These are phyloP conservation scores for Alternaria arbusti DNA, from an alignment of 2,329 filamentous ascomycete genomes.

Conservation along the genomic window DNA sequence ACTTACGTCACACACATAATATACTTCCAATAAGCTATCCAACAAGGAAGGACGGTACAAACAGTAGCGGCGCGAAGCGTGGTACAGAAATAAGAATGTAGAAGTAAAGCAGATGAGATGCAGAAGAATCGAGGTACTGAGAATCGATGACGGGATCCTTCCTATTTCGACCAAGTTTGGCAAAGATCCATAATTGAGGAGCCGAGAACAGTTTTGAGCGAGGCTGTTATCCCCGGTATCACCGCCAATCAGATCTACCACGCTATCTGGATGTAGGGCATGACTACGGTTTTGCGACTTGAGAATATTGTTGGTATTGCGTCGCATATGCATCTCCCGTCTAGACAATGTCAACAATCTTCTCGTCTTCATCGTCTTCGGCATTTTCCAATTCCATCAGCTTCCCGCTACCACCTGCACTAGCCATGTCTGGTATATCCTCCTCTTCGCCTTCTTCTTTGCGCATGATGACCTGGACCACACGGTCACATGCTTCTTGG, in stretches of 20 bases:
- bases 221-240: conserved; percentile 17
- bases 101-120: neutral
- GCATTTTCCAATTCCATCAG: conserved; percentile 38
- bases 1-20: neutral
- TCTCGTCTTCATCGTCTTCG: conserved; percentile 46
- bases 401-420: conserved; percentile 29
- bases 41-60: neutral
- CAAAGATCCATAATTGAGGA: conserved; percentile 12
- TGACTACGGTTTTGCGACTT: neutral
- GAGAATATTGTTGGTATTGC: neutral
- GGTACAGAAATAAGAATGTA: neutral
- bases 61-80: neutral
- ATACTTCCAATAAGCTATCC: neutral
- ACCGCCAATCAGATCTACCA: conserved; percentile 17
- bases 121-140: neutral
- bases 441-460: conserved; percentile 70
- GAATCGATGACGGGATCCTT: conserved; percentile 18
- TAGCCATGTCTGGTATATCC: conserved; percentile 42
- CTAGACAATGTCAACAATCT: conserved; percentile 44
- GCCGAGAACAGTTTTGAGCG: conserved; percentile 8
- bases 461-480: conserved; percentile 88
- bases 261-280: neutral
- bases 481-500: conserved; percentile 80
- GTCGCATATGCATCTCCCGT: neutral
- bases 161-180: conserved; percentile 2